Evolutionary conservation across 1,284 basidiomycete genomes (phyloP), one percentile per base, ranked within the genome.

Genomic region (Ustilago lituana): DNA sequence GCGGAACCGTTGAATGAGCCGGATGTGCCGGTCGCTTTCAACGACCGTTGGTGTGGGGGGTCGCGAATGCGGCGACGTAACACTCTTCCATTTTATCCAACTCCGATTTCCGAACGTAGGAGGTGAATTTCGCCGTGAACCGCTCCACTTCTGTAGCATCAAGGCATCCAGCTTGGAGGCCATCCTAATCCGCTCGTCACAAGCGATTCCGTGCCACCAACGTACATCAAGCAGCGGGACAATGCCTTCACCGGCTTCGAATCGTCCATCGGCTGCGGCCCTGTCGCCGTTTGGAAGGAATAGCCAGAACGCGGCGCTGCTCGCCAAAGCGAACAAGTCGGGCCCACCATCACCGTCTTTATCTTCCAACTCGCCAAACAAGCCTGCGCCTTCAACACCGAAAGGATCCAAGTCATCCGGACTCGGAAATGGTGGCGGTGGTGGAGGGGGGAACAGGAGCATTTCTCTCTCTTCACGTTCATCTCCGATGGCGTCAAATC

Each of bases 241-340:
- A 11, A 66, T 66, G 63, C 57, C 63, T 1, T 52, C 56, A 0
- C 48, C 56, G 35, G 52, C 63, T 4, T 48, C 56, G 0, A 56
- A 44, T 14, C 43, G 45, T 10, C 44, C 56, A 5, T 63, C 66
- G 3, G 60, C 60, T 10, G 60, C 60, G 2, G 60, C 56, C 6
- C 33, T 70, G 23, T 72, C 68, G 17, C 74, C 74, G 5, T 77
- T 77, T 32, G 58, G 58, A 9, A 70, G 70, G 45, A 70, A 65
- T 46, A 70, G 67, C 48, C 67, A 70, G 40, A 70, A 70, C 44
- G 67, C 67, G 2, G 67, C 67, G 7, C 50, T 62, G 7, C 51
- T 70, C 10, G 58, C 57, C 27, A 70, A 70, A 47, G 56, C 56
- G 9, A 50, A 39, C 49, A 60, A 66, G 37, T 43, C 63, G 5